Evolutionary conservation across 495 filamentous ascomycete species (phyloP), one percentile per base, ranked within the genome.

Genomic region (Entonaema liquescens): DNA sequence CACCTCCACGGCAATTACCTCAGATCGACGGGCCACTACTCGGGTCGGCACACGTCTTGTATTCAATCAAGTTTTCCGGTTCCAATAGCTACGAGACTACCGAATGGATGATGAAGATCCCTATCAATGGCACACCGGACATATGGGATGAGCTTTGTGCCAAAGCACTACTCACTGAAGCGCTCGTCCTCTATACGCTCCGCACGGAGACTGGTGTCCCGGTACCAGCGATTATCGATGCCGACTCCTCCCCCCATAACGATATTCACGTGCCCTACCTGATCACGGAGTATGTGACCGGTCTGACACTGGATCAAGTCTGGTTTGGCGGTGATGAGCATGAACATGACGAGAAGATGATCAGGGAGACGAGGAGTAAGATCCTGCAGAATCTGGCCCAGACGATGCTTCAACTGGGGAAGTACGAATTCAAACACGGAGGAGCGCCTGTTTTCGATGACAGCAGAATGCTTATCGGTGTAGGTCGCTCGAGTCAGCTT

Each of bases 71-170:
- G 12, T 63, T 66, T 28, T 42, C 44, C 36, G 31, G 52, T 19
- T 21, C 15, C 15, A 36, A 49, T 35, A 33, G n/a, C 35, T 56
- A 25, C 3, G 40, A 68, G n/a, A 52, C 4, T 7, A 59, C 55
- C 3, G 63, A 65, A 47, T 76, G 71, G 71, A 65, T 74, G 2
- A 59, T 73, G 12, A 74, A 76, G 62, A 76, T 76, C 31, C 74
- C 71, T 0, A 25, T 44, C 26, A 62, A 68, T 28, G 70, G 70
- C 26, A 73, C 70, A 11, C 65, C 65, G 8, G 69, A 68, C 23
- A 61, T 26, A 2, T 76, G 67, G 71, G 67, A 74, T 58, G 40
- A 26, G n/a, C 25, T 63, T 9, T 69, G 57, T 23, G 26, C 71
- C 3, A 64, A 69, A 53, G 33, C 65, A 6, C 54, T 76, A 13